Evolutionary conservation across 257 asterid genomes (phyloP).

Genomic region (Penstemon barbatus): DNA sequence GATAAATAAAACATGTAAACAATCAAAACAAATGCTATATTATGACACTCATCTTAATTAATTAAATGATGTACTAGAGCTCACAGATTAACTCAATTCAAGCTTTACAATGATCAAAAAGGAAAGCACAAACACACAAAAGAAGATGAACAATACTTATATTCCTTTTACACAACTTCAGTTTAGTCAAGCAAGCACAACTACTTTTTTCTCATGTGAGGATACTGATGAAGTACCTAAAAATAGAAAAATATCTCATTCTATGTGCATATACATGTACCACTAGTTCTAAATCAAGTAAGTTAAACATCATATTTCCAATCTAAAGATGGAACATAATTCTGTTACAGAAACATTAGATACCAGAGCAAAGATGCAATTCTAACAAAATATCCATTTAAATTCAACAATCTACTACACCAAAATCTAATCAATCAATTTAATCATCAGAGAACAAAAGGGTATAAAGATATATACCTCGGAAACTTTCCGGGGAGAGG

Average conservation of each 20-base stretch:
- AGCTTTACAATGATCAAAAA: neutral
- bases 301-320: no score
- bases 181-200: no score
- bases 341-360: neutral
- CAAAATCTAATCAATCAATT: neutral
- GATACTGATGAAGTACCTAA: no score
- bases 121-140: neutral
- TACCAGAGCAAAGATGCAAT: conserved; percentile 24
- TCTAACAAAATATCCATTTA: conserved; percentile 12
- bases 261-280: no score
- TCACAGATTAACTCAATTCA: no score
- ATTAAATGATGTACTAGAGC: neutral
- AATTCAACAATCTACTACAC: conserved; percentile 2
- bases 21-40: neutral
- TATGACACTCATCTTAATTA: neutral
- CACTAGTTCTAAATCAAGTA: no score
- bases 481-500: conserved; percentile 75
- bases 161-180: neutral
- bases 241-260: no score
- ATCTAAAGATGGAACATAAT: no score
- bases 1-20: neutral
- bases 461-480: conserved; percentile 44
- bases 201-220: no score
- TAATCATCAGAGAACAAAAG: conserved; percentile 9
- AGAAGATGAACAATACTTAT: neutral